Evolutionary conservation across 1,139 yeast species (phyloP).

Genomic region (Geotrichum australiense): DNA sequence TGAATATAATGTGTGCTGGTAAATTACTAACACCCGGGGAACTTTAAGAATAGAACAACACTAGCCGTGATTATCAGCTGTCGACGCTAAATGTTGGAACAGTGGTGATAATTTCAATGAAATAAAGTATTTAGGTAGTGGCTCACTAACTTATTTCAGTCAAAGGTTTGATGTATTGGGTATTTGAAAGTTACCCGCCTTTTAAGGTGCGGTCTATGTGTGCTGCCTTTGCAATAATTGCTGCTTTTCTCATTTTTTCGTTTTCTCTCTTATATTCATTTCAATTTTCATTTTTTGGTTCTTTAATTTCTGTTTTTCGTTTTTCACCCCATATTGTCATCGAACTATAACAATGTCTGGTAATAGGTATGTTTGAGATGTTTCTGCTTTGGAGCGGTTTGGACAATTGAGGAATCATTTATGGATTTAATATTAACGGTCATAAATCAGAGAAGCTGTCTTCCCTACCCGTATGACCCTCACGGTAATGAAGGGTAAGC

Average conservation of each 20-base stretch:
- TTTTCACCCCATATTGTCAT: background rate
- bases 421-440: too few relatives aligned
- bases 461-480: constrained; percentile 98
- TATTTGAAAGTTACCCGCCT: constrained; percentile 14
- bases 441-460: constrained; percentile 44
- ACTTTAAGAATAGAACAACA: too few relatives aligned
- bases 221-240: constrained; percentile 13
- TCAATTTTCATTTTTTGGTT: background rate
- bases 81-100: too few relatives aligned
- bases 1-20: too few relatives aligned
- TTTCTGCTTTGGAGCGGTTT: background rate
- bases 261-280: background rate
- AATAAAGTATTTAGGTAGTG: too few relatives aligned
- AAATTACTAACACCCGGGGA: too few relatives aligned
- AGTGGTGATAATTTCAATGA: too few relatives aligned
- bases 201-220: constrained; percentile 6
- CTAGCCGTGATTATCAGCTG: too few relatives aligned
- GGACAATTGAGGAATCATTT: too few relatives aligned
- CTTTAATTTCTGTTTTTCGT: background rate
- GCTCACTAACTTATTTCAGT: constrained; percentile 4
- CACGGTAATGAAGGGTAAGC: constrained; percentile 87
- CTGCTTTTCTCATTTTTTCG: constrained; percentile 8
- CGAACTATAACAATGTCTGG: constrained; percentile 14
- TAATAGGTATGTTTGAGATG: constrained; percentile 11
- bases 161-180: too few relatives aligned